Conservation (phyloP, 2,329 filamentous ascomycete species). For the Colletotrichum cereale region DNA sequence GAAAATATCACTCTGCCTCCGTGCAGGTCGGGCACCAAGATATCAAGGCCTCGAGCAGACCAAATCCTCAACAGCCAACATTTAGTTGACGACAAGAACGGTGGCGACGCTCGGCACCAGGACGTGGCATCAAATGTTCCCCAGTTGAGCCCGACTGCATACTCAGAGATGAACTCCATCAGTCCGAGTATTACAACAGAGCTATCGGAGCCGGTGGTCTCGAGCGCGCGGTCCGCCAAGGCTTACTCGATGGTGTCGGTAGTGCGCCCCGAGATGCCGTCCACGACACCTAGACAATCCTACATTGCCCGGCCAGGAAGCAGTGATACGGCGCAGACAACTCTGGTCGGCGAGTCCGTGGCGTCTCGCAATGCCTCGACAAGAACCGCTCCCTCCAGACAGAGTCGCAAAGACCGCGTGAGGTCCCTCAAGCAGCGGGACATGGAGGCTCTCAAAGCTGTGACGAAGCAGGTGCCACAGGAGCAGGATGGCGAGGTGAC, state of each 20-base stretch:
- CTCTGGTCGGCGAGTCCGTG: slow-evolving; percentile 29
- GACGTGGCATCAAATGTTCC: slow-evolving; percentile 16
- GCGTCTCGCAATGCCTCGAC: slow-evolving; percentile 35
- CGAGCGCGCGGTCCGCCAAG: slow-evolving; percentile 50
- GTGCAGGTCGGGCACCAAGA: slow-evolving; percentile 20
- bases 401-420: slow-evolving; percentile 54
- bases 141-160: slow-evolving; percentile 28
- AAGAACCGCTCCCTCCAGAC: slow-evolving; percentile 40
- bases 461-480: slow-evolving; percentile 43
- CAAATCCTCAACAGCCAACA: neutral
- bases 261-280: slow-evolving; percentile 42
- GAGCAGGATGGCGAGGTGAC: slow-evolving; percentile 26
- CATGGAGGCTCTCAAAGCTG: slow-evolving; percentile 49
- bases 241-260: slow-evolving; percentile 48
- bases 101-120: slow-evolving; percentile 33
- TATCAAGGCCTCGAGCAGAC: neutral
- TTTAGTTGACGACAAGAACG: slow-evolving; percentile 31
- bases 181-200: slow-evolving; percentile 50
- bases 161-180: slow-evolving; percentile 45
- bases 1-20: slow-evolving; percentile 30
- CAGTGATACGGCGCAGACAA: slow-evolving; percentile 32
- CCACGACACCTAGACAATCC: slow-evolving; percentile 31
- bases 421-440: slow-evolving; percentile 56
- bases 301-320: slow-evolving; percentile 29
- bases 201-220: slow-evolving; percentile 48